These are phyloP conservation scores for Xylogone sp. DNA, from an alignment of 2,329 filamentous ascomycete species.

Conservation along the genomic window DNA sequence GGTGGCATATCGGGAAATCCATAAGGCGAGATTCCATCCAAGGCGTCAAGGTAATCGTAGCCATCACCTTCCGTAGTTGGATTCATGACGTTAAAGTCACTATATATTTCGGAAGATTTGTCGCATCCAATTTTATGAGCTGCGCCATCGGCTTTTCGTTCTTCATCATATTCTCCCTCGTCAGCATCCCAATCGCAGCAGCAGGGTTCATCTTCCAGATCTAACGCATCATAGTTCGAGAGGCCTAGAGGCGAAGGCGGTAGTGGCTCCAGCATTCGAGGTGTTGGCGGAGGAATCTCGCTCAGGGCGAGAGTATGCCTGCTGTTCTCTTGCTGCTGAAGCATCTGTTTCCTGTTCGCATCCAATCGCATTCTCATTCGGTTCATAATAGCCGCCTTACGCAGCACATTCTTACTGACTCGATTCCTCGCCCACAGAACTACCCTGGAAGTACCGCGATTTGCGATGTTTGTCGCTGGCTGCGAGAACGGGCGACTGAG, in stretches of 20 bases:
- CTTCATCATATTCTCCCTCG: constrained; percentile 13
- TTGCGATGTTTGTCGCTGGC: constrained; percentile 66
- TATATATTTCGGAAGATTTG: constrained; percentile 19
- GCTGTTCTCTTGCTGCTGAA: constrained; percentile 18
- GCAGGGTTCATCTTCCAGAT: constrained; percentile 26
- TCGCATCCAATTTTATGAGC: constrained; percentile 1
- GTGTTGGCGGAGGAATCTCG: constrained; percentile 20
- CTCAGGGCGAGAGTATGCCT: constrained; percentile 18
- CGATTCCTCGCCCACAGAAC: constrained; percentile 43
- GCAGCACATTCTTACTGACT: constrained; percentile 46
- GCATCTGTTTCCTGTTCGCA: constrained; percentile 19
- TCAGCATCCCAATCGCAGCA: constrained; percentile 4
- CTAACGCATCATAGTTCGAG: constrained; percentile 30
- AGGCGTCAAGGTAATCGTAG: constrained; percentile 28
- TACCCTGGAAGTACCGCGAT: constrained; percentile 47
- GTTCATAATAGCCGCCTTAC: constrained; percentile 65
- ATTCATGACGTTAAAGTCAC: constrained; percentile 30
- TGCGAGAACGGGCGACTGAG: constrained; percentile 66
- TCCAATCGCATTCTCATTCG: constrained; percentile 46
- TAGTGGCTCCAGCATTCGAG: constrained; percentile 21
- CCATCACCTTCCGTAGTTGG: constrained; percentile 19
- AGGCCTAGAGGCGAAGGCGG: constrained; percentile 28
- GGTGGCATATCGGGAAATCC: constrained; percentile 22
- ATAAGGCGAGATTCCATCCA: constrained; percentile 25
- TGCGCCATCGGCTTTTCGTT: background rate